Evolutionary conservation across 306 rosid species (phyloP).

Genomic region (Prunus padus): DNA sequence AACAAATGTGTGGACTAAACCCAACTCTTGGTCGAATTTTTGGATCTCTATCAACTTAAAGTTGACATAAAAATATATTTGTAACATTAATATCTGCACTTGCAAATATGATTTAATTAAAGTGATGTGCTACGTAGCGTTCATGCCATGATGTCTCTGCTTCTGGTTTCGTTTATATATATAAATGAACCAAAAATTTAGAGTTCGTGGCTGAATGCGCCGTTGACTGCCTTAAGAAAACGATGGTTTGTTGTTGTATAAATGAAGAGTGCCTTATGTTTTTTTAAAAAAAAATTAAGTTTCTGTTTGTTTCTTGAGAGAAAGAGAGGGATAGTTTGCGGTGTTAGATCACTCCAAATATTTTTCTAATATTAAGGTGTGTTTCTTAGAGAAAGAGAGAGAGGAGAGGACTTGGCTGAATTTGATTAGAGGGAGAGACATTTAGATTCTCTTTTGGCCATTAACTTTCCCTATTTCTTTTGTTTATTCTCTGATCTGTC

Average conservation of each 20-base stretch:
- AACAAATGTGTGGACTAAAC: too few relatives aligned
- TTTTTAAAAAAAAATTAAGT: not conserved
- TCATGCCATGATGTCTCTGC: too few relatives aligned
- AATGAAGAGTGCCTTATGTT: slow-evolving; percentile 11
- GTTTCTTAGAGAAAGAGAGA: slow-evolving; percentile 25
- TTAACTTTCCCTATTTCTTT: slow-evolving; percentile 17
- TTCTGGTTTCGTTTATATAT: not conserved
- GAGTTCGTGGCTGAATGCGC: slow-evolving; percentile 46
- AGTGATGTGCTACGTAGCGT: too few relatives aligned
- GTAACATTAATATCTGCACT: too few relatives aligned
- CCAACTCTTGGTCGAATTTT: too few relatives aligned
- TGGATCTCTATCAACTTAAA: too few relatives aligned
- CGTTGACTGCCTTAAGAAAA: slow-evolving; percentile 51
- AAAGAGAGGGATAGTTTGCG: slow-evolving; percentile 28
- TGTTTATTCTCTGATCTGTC: slow-evolving; percentile 23
- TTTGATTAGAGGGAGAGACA: slow-evolving; percentile 30
- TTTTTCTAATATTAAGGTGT: slow-evolving; percentile 25
- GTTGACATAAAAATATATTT: too few relatives aligned
- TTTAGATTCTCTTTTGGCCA: slow-evolving; percentile 44
- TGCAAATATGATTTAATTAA: too few relatives aligned
- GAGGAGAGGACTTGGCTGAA: not conserved
- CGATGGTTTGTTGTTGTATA: slow-evolving; percentile 31
- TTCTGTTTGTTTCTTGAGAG: slow-evolving; percentile 38
- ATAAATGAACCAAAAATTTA: slow-evolving; percentile 15
- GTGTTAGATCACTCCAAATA: slow-evolving; percentile 17